phyloP scores from a whole-genome alignment of 352 stramenopile genomes.

The Globisporangium heterothallicum region DNA sequence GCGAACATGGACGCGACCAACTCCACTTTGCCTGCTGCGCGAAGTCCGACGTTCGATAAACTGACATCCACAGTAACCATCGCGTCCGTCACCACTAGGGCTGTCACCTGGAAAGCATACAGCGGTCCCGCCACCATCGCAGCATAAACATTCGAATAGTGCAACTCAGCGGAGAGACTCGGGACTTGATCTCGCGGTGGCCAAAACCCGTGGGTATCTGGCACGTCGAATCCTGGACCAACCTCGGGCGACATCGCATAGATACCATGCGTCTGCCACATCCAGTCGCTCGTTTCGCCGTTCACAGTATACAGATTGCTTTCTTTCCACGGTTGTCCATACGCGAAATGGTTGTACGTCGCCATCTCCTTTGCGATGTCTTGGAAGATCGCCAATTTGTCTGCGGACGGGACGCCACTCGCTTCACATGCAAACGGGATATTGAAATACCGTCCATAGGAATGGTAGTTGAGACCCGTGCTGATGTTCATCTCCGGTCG shows the following conservation, averaged over 20 bases:
- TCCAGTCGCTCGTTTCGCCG: slow-evolving; percentile 85
- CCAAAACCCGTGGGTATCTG: slow-evolving; percentile 56
- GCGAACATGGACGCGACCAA: slow-evolving; percentile 29
- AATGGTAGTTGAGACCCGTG: slow-evolving; percentile 79
- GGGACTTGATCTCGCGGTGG: slow-evolving; percentile 45
- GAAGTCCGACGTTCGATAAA: slow-evolving; percentile 38
- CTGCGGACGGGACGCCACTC: slow-evolving; percentile 31
- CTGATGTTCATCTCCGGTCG: slow-evolving; percentile 39
- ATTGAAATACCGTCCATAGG: slow-evolving; percentile 81
- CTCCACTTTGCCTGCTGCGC: slow-evolving; percentile 17
- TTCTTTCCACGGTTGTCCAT: slow-evolving; percentile 77
- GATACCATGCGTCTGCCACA: slow-evolving; percentile 75
- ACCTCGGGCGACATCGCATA: slow-evolving; percentile 85
- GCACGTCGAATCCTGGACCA: slow-evolving; percentile 47
- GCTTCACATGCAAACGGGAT: slow-evolving; percentile 76
- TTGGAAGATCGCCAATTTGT: slow-evolving; percentile 38
- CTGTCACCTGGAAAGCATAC: slow-evolving; percentile 45
- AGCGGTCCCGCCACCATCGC: slow-evolving; percentile 44
- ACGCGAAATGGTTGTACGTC: slow-evolving; percentile 65
- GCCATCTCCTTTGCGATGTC: slow-evolving; percentile 64
- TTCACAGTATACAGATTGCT: slow-evolving; percentile 86
- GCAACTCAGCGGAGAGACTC: slow-evolving; percentile 50
- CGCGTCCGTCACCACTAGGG: slow-evolving; percentile 4
- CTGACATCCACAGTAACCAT: slow-evolving; percentile 25
- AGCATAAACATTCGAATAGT: slow-evolving; percentile 71